Percentiles rank a stretch among this genome's conserved stretches.
Conservation (phyloP, 148 eudicot species). For the Chenopodium album region DNA sequence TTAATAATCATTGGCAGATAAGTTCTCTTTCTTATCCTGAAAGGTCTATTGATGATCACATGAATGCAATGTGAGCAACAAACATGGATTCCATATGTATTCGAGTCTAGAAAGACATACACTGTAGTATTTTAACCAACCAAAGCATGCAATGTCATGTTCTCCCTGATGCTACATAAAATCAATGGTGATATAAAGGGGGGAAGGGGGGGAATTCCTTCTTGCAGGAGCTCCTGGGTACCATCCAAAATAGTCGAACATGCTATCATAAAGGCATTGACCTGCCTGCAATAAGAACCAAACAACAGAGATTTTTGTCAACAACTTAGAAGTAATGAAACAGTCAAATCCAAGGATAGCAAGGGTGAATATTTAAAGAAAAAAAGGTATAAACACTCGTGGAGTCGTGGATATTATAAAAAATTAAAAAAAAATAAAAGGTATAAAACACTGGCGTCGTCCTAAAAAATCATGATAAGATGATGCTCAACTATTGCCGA, state of each 20-base stretch:
- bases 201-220: background rate
- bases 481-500: background rate
- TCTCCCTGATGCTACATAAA: background rate
- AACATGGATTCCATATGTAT: background rate
- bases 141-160: background rate
- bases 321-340: background rate
- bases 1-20: background rate
- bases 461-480: background rate
- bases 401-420: background rate
- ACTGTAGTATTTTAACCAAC: conserved; percentile 9
- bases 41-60: background rate
- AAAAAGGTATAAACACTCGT: background rate
- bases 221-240: background rate
- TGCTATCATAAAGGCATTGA: conserved; percentile 45
- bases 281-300: conserved; percentile 27
- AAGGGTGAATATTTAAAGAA: background rate
- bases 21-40: background rate
- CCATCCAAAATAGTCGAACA: background rate
- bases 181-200: background rate
- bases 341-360: background rate
- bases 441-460: background rate
- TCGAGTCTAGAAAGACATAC: background rate
- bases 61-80: background rate
- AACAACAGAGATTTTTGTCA: background rate
- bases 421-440: background rate